phyloP scores from a whole-genome alignment of 495 filamentous ascomycete genomes.

The Penicillium diatomitis region DNA sequence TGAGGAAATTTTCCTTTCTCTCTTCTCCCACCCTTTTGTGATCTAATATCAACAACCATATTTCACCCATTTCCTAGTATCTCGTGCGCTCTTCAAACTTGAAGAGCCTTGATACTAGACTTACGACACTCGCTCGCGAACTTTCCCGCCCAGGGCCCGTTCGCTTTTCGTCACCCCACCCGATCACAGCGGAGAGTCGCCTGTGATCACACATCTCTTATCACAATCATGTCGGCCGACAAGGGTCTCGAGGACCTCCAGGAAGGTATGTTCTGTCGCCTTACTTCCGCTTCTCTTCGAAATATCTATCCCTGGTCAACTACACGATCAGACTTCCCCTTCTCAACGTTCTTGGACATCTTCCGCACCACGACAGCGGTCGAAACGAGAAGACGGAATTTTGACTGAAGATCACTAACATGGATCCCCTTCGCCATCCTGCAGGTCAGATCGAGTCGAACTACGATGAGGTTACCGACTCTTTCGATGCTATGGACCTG shows the following conservation, averaged over 20 bases:
- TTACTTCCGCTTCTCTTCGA: background rate
- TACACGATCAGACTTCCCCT: too few species aligned
- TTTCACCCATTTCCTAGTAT: constrained; percentile 20
- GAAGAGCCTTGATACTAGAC: constrained; percentile 38
- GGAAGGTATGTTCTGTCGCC: constrained; percentile 56
- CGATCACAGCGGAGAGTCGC: constrained; percentile 50
- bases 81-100: constrained; percentile 18
- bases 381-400: background rate
- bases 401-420: constrained; percentile 15
- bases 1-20: constrained; percentile 26
- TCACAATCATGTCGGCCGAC: constrained; percentile 87
- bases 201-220: constrained; percentile 57
- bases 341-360: too few species aligned
- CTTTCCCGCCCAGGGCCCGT: constrained; percentile 22
- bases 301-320: background rate
- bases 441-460: constrained; percentile 98
- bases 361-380: background rate
- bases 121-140: constrained; percentile 14
- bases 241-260: constrained; percentile 96
- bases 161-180: constrained; percentile 39
- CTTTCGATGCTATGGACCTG: constrained; percentile 95
- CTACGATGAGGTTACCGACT: constrained; percentile 99
- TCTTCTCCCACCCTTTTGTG: constrained; percentile 28
- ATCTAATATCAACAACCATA: constrained; percentile 21
- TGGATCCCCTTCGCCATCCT: constrained; percentile 5